Conservation (phyloP, 768 basidiomycete genomes). For the Boletus bicolor region DNA sequence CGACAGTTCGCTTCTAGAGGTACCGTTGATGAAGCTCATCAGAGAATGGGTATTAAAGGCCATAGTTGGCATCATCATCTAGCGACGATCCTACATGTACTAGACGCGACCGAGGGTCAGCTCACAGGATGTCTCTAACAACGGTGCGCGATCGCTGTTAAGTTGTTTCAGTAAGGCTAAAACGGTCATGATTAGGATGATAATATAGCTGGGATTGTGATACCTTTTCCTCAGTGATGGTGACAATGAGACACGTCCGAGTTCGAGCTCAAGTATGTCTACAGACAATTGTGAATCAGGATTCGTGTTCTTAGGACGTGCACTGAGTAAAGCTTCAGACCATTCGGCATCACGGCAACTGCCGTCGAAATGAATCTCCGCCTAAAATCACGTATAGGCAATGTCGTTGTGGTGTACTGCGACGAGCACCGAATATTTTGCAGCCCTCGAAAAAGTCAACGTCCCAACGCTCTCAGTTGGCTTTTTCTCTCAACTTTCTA, state of each 20-base stretch:
- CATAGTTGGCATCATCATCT: no score
- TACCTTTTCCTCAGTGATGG: background rate
- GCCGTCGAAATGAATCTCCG: constrained; percentile 23
- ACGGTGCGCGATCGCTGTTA: background rate
- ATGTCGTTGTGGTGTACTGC: constrained; percentile 37
- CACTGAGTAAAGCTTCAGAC: background rate
- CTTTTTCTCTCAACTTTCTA: constrained; percentile 19
- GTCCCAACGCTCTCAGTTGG: constrained; percentile 14
- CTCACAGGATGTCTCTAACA: background rate
- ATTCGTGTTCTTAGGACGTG: background rate
- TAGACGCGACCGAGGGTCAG: background rate
- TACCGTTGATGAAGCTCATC: no score
- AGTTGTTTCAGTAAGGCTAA: background rate
- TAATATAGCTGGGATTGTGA: background rate
- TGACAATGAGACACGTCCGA: no score
- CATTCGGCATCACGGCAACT: constrained; percentile 1
- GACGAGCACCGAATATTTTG: constrained; percentile 37
- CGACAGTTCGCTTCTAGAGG: no score
- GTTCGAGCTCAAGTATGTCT: no score
- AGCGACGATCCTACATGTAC: background rate
- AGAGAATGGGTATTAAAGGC: no score
- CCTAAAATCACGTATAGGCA: constrained; percentile 8
- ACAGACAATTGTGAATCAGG: no score
- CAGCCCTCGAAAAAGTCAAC: constrained; percentile 16
- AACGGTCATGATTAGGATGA: background rate